These are phyloP conservation scores for Dichotomopilus funicola DNA, from an alignment of 2,329 filamentous ascomycete genomes.

Conservation along the genomic window DNA sequence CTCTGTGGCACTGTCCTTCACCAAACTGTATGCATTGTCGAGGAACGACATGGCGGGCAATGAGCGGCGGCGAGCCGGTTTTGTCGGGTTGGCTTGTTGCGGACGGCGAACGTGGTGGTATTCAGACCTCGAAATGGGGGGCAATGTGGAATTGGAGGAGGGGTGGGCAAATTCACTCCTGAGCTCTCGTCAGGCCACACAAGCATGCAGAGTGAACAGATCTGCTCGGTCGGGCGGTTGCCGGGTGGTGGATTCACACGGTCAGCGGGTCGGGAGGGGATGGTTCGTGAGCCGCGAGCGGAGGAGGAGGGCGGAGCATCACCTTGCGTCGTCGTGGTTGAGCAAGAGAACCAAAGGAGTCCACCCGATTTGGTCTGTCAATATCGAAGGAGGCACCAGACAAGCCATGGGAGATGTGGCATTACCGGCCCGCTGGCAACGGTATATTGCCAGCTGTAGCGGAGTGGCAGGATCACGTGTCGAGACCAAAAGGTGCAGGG, in stretches of 20 bases:
- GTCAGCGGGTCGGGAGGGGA: constrained; percentile 8
- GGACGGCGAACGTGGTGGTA: not conserved
- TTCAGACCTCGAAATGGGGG: constrained; percentile 1
- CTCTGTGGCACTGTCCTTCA: constrained; percentile 95
- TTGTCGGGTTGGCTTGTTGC: not conserved
- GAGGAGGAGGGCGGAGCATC: constrained; percentile 20
- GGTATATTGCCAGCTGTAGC: constrained; percentile 14
- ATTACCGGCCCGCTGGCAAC: constrained; percentile 20
- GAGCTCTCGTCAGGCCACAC: constrained; percentile 3
- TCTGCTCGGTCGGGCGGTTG: not conserved
- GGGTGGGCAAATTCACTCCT: constrained; percentile 9
- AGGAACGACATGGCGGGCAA: constrained; percentile 79
- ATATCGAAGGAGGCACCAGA: constrained; percentile 15
- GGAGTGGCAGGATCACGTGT: constrained; percentile 16
- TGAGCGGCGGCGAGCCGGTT: constrained; percentile 16
- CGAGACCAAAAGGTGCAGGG: constrained; percentile 2
- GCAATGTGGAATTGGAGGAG: constrained; percentile 8
- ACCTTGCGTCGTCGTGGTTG: constrained; percentile 17
- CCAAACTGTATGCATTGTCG: constrained; percentile 90
- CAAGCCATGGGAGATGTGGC: constrained; percentile 25
- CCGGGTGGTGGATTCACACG: not conserved
- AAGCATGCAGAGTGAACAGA: not conserved
- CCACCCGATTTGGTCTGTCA: constrained; percentile 18
- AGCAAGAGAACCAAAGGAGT: constrained; percentile 8
- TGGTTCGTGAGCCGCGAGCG: constrained; percentile 17